phyloP scores from a whole-genome alignment of 202 grass and related monocot species.

The Alloteropsis angusta region DNA sequence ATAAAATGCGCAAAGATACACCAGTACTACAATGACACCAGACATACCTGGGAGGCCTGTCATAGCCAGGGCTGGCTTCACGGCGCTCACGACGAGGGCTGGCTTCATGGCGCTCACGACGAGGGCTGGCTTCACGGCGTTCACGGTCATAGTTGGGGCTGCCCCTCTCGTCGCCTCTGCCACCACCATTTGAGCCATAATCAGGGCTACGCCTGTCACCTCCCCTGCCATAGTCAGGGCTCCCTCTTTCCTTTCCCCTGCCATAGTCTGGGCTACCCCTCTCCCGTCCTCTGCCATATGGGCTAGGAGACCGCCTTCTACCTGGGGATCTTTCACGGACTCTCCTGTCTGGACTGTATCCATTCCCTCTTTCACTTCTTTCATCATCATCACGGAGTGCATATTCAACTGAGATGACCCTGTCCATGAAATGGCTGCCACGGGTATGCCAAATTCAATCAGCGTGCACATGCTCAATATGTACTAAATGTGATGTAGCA shows the following conservation, averaged over 20 bases:
- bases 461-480: not conserved
- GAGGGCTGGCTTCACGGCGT: slow-evolving; percentile 21
- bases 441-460: slow-evolving; percentile 8
- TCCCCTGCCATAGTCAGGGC: slow-evolving; percentile 60
- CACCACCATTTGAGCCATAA: slow-evolving; percentile 11
- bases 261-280: slow-evolving; percentile 91
- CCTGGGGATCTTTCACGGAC: slow-evolving; percentile 67
- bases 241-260: slow-evolving; percentile 38
- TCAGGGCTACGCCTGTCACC: slow-evolving; percentile 35
- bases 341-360: slow-evolving; percentile 81
- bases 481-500: not conserved
- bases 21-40: not conserved
- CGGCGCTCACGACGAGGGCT: slow-evolving; percentile 27
- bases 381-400: slow-evolving; percentile 94
- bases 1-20: not conserved
- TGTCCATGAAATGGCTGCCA: slow-evolving; percentile 78
- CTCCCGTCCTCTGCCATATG: slow-evolving; percentile 68
- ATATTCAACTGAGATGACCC: slow-evolving; percentile 92
- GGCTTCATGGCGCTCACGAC: slow-evolving; percentile 29
- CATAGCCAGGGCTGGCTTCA: slow-evolving; percentile 43
- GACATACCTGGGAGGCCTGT: slow-evolving; percentile 32
- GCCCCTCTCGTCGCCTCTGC: slow-evolving; percentile 37
- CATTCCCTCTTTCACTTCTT: slow-evolving; percentile 64
- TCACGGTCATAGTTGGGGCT: slow-evolving; percentile 45
- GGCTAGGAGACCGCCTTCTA: slow-evolving; percentile 66